Base-by-base conservation (phyloP, 768 basidiomycete genomes). In the Podaxis carcinomalis region DNA sequence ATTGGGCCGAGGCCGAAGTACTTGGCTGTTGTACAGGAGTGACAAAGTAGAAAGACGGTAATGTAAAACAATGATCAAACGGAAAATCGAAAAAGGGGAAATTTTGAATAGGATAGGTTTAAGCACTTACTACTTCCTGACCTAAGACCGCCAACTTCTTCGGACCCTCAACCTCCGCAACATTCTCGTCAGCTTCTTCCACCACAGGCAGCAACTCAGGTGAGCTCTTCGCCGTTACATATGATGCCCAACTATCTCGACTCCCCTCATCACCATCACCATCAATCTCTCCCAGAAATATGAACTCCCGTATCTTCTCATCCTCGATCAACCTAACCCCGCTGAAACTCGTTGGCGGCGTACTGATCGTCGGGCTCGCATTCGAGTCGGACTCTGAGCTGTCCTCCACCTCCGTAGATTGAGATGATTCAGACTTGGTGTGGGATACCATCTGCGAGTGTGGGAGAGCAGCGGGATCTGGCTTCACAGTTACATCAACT, bases 221-320 rank as follows among this genome's bases (percentile, higher is more conserved):
- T 25, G 69, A 69, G 50, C 68, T 75, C 55, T 63, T 72, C 9
- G 77, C 77, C 19, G 77, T 76, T 51, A 65, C 64, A 57, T 72
- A 78, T 1, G 77, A 76, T 7, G 72, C 63, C 61, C 66, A 60
- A 56, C 76, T 78, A 21, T 68, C 73, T 21, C 73, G 70, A n/a
- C 35, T 42, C 35, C 19, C 44, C 42, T 19, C 49, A 5, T 21
- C 42, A 32, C 46, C 59, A 6, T 55, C 59, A 5, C 57, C 59
- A 10, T 5, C 23, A 9, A 35, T 10, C 46, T 19, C 47, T 13
- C 21, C 52, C 40, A 62, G 19, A 19, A 44, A 25, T 5, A 58
- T 47, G 27, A 62, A 60, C 5, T 63, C 56, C 39, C 64, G 62
- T 44, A 64, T 44, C 51, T 66, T 55, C 59, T 69, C 65, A 25